Evolutionary conservation across 1,139 yeast genomes (phyloP).

Genomic region (Pichia sp.): DNA sequence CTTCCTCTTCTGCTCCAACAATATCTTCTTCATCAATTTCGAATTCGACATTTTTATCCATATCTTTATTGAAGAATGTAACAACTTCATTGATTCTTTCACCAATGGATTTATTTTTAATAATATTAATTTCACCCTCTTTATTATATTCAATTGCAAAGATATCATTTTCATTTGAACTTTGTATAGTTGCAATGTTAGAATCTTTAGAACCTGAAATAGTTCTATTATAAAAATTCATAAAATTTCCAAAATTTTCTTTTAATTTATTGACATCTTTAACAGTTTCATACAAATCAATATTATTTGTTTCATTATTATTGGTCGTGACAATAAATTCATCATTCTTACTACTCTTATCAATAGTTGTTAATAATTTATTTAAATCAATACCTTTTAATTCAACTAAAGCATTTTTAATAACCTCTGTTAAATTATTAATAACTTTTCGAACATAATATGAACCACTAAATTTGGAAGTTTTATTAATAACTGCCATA

Average conservation of each 20-base stretch:
- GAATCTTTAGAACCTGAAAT: background rate
- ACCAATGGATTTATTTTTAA: conserved; percentile 2
- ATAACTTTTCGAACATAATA: conserved; percentile 35
- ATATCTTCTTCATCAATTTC: conserved; percentile 14
- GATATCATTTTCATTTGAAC: background rate
- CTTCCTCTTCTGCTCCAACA: conserved; percentile 12
- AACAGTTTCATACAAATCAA: conserved; percentile 18
- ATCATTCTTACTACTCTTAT: background rate
- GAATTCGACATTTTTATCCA: conserved; percentile 12
- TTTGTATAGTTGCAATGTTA: no score
- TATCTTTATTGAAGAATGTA: conserved; percentile 11
- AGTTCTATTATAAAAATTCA: conserved; percentile 8
- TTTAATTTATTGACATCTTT: conserved; percentile 20
- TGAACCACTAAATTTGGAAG: conserved; percentile 53
- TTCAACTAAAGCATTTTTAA: conserved; percentile 35
- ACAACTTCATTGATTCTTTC: conserved; percentile 15
- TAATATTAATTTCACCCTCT: background rate
- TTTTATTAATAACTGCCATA: conserved; percentile 44
- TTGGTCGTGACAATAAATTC: background rate
- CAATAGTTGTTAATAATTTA: conserved; percentile 1
- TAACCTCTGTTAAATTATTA: conserved; percentile 49
- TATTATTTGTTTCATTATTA: conserved; percentile 1
- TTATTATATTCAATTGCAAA: background rate
- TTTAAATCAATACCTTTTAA: conserved; percentile 26
- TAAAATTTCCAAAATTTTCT: conserved; percentile 15